These are phyloP conservation scores for Fusarium pininemorale DNA, from an alignment of 2,329 filamentous ascomycete genomes.

Conservation along the genomic window DNA sequence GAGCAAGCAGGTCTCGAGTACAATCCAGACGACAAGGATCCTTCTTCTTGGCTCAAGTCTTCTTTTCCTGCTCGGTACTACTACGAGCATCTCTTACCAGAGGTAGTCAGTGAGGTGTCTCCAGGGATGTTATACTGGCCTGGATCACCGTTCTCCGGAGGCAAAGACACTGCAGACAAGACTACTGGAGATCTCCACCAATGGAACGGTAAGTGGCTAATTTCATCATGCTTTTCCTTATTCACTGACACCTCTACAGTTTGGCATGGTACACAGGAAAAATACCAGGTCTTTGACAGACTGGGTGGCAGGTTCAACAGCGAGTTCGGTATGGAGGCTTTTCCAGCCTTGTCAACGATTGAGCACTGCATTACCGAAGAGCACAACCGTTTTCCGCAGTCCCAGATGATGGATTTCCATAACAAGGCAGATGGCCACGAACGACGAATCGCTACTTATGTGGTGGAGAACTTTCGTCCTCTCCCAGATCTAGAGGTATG, in stretches of 20 bases:
- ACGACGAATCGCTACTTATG: background rate
- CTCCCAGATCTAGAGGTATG: background rate
- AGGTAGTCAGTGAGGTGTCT: background rate
- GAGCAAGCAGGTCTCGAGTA: background rate
- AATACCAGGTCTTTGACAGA: conserved; percentile 1
- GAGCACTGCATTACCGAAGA: background rate
- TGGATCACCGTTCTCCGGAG: background rate
- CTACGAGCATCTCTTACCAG: background rate
- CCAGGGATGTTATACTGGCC: background rate
- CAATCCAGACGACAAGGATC: background rate
- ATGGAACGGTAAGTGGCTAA: background rate
- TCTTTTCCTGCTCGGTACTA: background rate
- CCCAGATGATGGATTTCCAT: conserved; percentile 1
- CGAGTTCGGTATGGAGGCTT: conserved; percentile 2
- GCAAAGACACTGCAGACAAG: background rate
- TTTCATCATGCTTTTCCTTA: background rate
- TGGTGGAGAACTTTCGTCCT: background rate
- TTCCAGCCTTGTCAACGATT: background rate
- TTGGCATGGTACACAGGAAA: conserved; percentile 1
- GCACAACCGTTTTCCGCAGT: background rate
- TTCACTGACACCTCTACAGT: background rate
- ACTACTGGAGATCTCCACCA: background rate
- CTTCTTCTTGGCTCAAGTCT: background rate
- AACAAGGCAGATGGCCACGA: conserved; percentile 2
- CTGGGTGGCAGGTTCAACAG: conserved; percentile 3